Evolutionary conservation across 768 basidiomycete species (phyloP), one percentile per base, ranked within the genome.

Genomic region (Dictyophora rubrovolvata): DNA sequence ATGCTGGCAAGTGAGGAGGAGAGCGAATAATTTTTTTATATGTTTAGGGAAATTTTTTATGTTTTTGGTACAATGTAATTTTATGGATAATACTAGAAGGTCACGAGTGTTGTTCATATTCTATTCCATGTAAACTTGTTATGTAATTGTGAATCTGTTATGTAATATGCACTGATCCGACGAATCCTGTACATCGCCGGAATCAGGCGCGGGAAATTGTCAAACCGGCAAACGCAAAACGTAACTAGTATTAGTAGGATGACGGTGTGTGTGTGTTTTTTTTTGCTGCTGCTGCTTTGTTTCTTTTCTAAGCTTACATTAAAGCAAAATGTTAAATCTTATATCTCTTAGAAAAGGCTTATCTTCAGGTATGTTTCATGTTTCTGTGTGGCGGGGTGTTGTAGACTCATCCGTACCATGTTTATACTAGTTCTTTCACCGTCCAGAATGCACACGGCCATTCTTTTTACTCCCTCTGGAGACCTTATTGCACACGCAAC

Each of bases 401-500:
- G 28, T 28, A 7, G n/a, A 7, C 28, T 28, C 28, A 28, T 28
- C 28, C 28, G 28, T 28, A 28, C 28, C 28, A 28, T 28, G 28
- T 28, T 28, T 7, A 28, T 28, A 2, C 28, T n/a, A 60, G 70
- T 86, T 5, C 74, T 90, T 35, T 73, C 77, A 2, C 77, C 79
- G 7, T 82, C 84, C 0, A 69, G 74, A 33, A 69, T 89, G 60
- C 89, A 90, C 66, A 88, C 86, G 0, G 86, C 82, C 1, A 76
- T 83, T 47, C 74, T 90, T 33, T 73, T 89, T 60, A 88, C 86
- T 14, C 81, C 86, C 5, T 73, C 83, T n/a, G 89, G 89, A 14
- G 83, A 88, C 63, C 73, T 90, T 23, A 77, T 90, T 20, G 86
- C 85, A 1, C 82, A 76, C 64, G 83, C 84, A 5, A 77, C 79